Evolutionary conservation across 805 yeast species (phyloP).

Genomic region (Wickerhamiella galacta): DNA sequence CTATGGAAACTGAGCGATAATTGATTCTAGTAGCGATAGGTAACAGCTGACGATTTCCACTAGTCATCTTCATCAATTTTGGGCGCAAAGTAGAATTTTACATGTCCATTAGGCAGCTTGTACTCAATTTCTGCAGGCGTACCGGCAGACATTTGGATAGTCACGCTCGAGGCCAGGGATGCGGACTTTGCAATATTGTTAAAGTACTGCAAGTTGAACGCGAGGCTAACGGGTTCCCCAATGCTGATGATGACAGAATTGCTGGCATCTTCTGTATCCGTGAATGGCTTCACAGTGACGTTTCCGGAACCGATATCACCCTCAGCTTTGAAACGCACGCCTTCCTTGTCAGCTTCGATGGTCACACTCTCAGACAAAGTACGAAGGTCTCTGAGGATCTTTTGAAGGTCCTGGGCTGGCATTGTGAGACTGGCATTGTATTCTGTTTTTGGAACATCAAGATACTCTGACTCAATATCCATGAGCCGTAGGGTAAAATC

Average conservation of each 20-base stretch:
- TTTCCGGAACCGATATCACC: constrained; percentile 87
- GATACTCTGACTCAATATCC: constrained; percentile 92
- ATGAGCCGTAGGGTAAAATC: constrained; percentile 83
- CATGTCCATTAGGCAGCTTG: constrained; percentile 76
- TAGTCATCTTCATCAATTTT: constrained; percentile 82
- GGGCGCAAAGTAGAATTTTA: constrained; percentile 94
- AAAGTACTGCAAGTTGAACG: constrained; percentile 84
- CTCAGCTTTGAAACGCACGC: constrained; percentile 74
- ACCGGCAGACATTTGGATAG: constrained; percentile 73
- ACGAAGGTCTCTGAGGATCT: constrained; percentile 73
- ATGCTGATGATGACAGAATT: constrained; percentile 59
- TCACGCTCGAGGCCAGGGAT: constrained; percentile 54
- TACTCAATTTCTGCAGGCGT: constrained; percentile 91
- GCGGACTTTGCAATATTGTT: constrained; percentile 86
- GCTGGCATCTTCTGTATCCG: constrained; percentile 62
- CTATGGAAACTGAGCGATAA: not conserved
- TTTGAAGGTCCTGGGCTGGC: constrained; percentile 80
- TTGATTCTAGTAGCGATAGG: not conserved
- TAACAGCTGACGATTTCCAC: not conserved
- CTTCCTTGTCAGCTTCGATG: constrained; percentile 77
- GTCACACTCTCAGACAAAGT: constrained; percentile 76
- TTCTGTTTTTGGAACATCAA: constrained; percentile 86
- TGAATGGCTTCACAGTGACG: constrained; percentile 68
- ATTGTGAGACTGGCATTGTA: constrained; percentile 71
- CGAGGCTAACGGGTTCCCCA: constrained; percentile 71